phyloP scores from a whole-genome alignment of 768 basidiomycete species.

The Kwoniella sp. region DNA sequence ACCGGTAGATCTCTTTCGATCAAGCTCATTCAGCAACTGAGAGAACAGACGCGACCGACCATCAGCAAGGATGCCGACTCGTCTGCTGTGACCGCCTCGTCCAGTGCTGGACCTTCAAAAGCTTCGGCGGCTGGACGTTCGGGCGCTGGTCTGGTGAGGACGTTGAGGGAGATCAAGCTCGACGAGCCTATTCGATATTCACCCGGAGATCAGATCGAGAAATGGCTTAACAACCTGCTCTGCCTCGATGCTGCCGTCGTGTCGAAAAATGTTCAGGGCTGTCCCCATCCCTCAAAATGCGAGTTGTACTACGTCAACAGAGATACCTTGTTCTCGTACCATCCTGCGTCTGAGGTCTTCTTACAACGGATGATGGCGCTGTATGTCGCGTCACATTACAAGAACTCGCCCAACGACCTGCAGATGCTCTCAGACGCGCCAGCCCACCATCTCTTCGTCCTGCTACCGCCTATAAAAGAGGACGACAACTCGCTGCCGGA shows the following conservation, averaged over 20 bases:
- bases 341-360: slow-evolving; percentile 96
- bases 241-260: slow-evolving; percentile 84
- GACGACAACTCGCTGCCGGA: slow-evolving; percentile 90
- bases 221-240: slow-evolving; percentile 86
- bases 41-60: slow-evolving; percentile 83
- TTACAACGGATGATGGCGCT: slow-evolving; percentile 97
- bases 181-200: slow-evolving; percentile 93
- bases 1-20: slow-evolving; percentile 98
- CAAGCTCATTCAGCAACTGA: slow-evolving; percentile 94
- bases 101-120: slow-evolving; percentile 57
- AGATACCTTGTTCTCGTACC: slow-evolving; percentile 95
- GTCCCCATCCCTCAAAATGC: slow-evolving; percentile 90
- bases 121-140: slow-evolving; percentile 54
- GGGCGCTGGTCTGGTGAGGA: slow-evolving; percentile 61
- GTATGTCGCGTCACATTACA: slow-evolving; percentile 97
- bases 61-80: slow-evolving; percentile 66
- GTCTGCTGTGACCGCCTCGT: slow-evolving; percentile 55
- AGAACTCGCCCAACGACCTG: slow-evolving; percentile 98
- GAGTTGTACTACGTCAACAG: slow-evolving; percentile 93
- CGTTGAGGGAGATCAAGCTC: slow-evolving; percentile 88
- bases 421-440: slow-evolving; percentile 96
- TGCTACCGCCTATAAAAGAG: slow-evolving; percentile 87
- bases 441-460: slow-evolving; percentile 92
- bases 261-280: slow-evolving; percentile 63
- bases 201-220: slow-evolving; percentile 82